Evolutionary conservation across 2,329 filamentous ascomycete genomes (phyloP).

Genomic region (Sporothrix pseudoabietina): DNA sequence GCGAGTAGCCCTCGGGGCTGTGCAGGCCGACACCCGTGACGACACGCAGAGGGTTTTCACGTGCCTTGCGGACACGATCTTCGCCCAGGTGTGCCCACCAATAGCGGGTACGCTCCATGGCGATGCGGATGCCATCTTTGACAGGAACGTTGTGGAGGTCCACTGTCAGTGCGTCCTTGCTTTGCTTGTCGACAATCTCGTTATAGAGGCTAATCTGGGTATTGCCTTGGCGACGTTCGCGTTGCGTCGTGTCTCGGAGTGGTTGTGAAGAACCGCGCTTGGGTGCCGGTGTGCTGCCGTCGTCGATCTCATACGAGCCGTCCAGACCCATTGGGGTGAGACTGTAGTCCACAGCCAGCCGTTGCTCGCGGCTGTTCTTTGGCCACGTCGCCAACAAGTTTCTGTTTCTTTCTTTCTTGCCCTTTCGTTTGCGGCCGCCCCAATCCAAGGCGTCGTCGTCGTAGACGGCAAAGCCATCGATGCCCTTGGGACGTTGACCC

Average conservation of each 20-base stretch:
- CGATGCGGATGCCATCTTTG: conserved; percentile 77
- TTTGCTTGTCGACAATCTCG: conserved; percentile 67
- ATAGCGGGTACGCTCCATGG: conserved; percentile 61
- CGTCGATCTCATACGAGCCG: conserved; percentile 38
- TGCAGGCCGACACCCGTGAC: conserved; percentile 82
- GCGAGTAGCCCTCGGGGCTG: conserved; percentile 73
- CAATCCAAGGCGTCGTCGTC: conserved; percentile 34
- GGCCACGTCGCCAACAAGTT: neutral
- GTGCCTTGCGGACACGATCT: conserved; percentile 53
- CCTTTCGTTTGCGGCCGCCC: conserved; percentile 3
- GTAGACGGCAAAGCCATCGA: conserved; percentile 77
- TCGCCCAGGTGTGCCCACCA: conserved; percentile 82
- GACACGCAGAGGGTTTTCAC: conserved; percentile 64
- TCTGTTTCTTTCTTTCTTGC: conserved; percentile 39
- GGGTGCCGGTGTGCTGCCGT: conserved; percentile 39
- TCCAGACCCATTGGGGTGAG: conserved; percentile 44
- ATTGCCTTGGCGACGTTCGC: neutral
- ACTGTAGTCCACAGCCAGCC: conserved; percentile 45
- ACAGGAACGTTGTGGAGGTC: conserved; percentile 87
- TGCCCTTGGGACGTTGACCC: conserved; percentile 65
- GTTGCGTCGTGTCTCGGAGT: conserved; percentile 45
- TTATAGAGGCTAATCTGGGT: conserved; percentile 54
- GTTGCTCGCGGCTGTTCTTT: conserved; percentile 44
- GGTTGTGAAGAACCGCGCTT: conserved; percentile 61
- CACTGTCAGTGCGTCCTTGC: conserved; percentile 64